These are phyloP conservation scores for Beauveria sp. DNA, from an alignment of 2,329 filamentous ascomycete species.

Conservation along the genomic window DNA sequence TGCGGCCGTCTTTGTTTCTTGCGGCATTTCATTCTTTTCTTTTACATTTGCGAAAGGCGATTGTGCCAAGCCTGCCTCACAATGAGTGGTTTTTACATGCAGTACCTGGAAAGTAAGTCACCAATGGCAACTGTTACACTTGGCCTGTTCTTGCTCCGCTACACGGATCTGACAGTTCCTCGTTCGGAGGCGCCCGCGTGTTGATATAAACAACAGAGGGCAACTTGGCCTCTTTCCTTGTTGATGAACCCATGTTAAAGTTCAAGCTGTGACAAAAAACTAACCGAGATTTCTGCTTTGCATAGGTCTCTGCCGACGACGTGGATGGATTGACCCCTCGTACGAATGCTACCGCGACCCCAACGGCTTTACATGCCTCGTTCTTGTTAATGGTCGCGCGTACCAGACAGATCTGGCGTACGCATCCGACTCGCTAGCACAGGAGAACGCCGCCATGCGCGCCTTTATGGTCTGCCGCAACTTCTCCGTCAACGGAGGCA, in stretches of 20 bases:
- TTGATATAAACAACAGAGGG: neutral
- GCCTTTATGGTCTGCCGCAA: constrained; percentile 97
- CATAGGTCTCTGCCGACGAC: constrained; percentile 84
- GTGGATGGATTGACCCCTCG: constrained; percentile 84
- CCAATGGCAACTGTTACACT: constrained; percentile 14
- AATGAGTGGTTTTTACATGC: constrained; percentile 63
- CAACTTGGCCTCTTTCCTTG: too few species aligned
- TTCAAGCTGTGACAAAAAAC: neutral
- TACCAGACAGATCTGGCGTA: constrained; percentile 88
- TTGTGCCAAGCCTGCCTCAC: constrained; percentile 16
- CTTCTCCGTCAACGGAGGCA: constrained; percentile 94
- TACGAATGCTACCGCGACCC: constrained; percentile 75
- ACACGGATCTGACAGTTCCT: neutral
- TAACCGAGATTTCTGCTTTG: neutral
- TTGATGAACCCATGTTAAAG: neutral
- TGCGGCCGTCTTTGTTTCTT: constrained; percentile 1
- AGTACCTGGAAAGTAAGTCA: constrained; percentile 67
- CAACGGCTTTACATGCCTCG: constrained; percentile 78
- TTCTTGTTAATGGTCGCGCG: constrained; percentile 91
- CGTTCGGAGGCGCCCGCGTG: neutral
- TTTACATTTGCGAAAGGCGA: constrained; percentile 1
- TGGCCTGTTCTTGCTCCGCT: neutral
- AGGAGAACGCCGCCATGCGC: constrained; percentile 89
- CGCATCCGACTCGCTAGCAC: constrained; percentile 72
- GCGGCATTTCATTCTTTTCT: constrained; percentile 2